phyloP scores from a whole-genome alignment of 2,329 filamentous ascomycete genomes.

The Lachnellula suecica region DNA sequence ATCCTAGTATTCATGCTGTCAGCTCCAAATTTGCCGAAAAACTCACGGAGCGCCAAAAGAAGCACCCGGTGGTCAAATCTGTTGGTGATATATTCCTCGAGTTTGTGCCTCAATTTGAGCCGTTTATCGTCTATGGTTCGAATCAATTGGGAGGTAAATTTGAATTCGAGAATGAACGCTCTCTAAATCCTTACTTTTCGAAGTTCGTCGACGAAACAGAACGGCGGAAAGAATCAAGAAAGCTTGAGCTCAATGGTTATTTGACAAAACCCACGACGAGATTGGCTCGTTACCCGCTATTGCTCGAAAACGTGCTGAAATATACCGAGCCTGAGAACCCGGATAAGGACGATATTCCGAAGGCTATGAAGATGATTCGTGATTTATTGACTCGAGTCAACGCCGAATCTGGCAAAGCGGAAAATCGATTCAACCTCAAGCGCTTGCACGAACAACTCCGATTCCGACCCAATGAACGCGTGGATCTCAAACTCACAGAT shows the following conservation, averaged over 20 bases:
- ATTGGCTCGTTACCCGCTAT: slow-evolving; percentile 86
- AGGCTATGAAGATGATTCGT: slow-evolving; percentile 82
- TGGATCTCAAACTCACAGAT: slow-evolving; percentile 92
- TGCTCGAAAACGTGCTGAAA: slow-evolving; percentile 89
- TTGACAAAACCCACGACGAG: slow-evolving; percentile 96
- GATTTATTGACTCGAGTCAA: slow-evolving; percentile 88
- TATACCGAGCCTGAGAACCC: slow-evolving; percentile 86
- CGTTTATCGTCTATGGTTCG: slow-evolving; percentile 94
- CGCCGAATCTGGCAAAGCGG: slow-evolving; percentile 91
- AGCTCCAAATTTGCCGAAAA: slow-evolving; percentile 85
- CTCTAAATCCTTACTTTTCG: slow-evolving; percentile 78
- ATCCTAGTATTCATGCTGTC: slow-evolving; percentile 77
- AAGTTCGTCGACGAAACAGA: slow-evolving; percentile 97
- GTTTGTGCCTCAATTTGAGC: slow-evolving; percentile 87
- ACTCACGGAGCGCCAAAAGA: slow-evolving; percentile 88
- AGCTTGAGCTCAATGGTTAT: slow-evolving; percentile 95
- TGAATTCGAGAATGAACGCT: slow-evolving; percentile 95
- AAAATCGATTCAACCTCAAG: slow-evolving; percentile 95
- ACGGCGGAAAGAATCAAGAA: slow-evolving; percentile 91
- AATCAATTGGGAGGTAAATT: slow-evolving; percentile 97
- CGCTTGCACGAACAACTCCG: slow-evolving; percentile 89
- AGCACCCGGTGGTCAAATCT: slow-evolving; percentile 82
- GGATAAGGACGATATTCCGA: slow-evolving; percentile 89
- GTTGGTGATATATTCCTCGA: slow-evolving; percentile 94
- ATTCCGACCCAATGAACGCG: slow-evolving; percentile 84